These are phyloP conservation scores for Xylariomycetidae sp. DNA, from an alignment of 2,329 filamentous ascomycete genomes.

Conservation along the genomic window DNA sequence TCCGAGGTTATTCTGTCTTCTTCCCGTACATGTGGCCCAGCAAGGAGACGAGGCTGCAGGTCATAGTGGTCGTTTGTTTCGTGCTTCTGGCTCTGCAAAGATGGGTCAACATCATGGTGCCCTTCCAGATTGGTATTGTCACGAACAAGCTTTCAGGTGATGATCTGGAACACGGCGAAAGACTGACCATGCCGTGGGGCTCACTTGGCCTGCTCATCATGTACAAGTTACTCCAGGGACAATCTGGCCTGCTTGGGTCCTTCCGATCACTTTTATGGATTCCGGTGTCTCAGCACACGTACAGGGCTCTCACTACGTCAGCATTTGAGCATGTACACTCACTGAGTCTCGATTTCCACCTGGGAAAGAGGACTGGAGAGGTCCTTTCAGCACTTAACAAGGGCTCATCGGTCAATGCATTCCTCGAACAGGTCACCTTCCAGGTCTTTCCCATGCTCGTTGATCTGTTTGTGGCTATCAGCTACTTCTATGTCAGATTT, in stretches of 20 bases:
- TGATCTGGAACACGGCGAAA: constrained; percentile 43
- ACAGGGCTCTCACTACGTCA: constrained; percentile 86
- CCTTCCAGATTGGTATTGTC: constrained; percentile 73
- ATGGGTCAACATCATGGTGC: constrained; percentile 80
- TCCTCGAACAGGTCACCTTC: constrained; percentile 94
- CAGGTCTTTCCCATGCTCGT: constrained; percentile 93
- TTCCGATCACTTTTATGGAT: constrained; percentile 86
- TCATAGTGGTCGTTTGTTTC: constrained; percentile 80
- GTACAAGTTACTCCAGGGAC: constrained; percentile 79
- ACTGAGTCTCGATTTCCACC: constrained; percentile 91
- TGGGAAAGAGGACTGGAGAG: constrained; percentile 94
- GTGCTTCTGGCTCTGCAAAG: constrained; percentile 74
- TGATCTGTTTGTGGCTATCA: constrained; percentile 80
- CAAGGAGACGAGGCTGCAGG: constrained; percentile 67
- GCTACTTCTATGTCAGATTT: constrained; percentile 72
- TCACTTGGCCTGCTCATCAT: constrained; percentile 72
- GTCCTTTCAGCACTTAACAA: constrained; percentile 95
- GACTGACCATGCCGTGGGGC: constrained; percentile 60
- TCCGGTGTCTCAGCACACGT: constrained; percentile 94
- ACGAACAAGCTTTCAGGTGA: constrained; percentile 62
- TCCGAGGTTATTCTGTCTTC: constrained; percentile 87
- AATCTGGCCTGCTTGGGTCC: constrained; percentile 81
- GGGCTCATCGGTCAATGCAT: constrained; percentile 91
- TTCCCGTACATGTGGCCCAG: constrained; percentile 96
- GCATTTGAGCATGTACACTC: constrained; percentile 97